phyloP scores from a whole-genome alignment of 306 rosid genomes.

The Biancaea sappan region DNA sequence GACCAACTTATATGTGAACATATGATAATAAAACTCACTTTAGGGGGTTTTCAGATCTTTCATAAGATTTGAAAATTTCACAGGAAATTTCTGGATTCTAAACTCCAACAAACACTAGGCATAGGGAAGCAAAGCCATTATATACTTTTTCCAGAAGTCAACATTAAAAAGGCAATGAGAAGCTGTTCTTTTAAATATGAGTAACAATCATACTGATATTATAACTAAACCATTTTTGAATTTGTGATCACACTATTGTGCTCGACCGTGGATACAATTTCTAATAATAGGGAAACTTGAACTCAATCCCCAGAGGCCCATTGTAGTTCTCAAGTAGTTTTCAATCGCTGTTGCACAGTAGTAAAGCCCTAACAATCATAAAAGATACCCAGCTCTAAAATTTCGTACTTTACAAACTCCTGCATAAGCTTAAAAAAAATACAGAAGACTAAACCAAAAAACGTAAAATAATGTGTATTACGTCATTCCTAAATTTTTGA shows the following conservation, averaged over 20 bases:
- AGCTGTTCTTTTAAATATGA: background rate
- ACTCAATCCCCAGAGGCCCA: conserved; percentile 24
- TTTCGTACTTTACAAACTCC: conserved; percentile 9
- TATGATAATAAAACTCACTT: background rate
- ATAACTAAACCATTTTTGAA: background rate
- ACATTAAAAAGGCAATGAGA: background rate
- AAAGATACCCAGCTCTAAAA: background rate
- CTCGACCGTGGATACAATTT: background rate
- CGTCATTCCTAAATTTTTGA: conserved; percentile 11
- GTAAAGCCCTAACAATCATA: conserved; percentile 6
- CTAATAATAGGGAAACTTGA: conserved; percentile 15
- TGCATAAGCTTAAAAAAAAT: conserved; percentile 19
- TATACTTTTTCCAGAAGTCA: conserved; percentile 14
- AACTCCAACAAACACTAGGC: background rate
- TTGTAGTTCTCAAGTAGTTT: background rate
- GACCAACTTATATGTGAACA: background rate
- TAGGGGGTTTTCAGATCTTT: background rate
- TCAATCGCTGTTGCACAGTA: conserved; percentile 8
- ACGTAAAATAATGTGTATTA: too few species aligned
- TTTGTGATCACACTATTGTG: conserved; percentile 29
- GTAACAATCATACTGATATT: background rate
- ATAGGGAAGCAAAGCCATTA: background rate
- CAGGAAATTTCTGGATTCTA: background rate
- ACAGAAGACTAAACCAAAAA: too few species aligned
- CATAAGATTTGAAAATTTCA: background rate